Base-by-base conservation (phyloP, 1,284 basidiomycete species). In the Meripilus lineatus region DNA sequence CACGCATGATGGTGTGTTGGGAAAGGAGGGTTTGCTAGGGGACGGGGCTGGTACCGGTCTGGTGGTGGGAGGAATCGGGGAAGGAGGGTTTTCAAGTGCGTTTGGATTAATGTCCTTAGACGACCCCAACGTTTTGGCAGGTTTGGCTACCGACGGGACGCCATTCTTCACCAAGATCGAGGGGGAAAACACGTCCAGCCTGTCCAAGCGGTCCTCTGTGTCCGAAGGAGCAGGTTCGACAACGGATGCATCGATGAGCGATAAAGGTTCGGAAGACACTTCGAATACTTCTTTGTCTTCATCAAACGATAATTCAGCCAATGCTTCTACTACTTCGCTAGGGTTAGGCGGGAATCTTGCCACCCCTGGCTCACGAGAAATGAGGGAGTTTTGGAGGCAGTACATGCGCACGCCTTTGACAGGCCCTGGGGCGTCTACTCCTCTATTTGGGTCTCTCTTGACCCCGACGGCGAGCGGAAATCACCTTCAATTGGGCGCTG, bases 41-140 rank as follows among this genome's bases (percentile, higher is more conserved):
- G n/a, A 30, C 10, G 28, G n/a, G n/a, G 28, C 35, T 10, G 15
- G 18, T 10, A 23, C 35, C 21, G n/a, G n/a, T 32, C 43, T 33
- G 18, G 17, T 10, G n/a, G n/a, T n/a, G n/a, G n/a, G n/a, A n/a
- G 55, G 49, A 1, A 47, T 52, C 33, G 54, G 54, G 30, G 59
- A 73, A 49, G 72, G 69, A 34, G 74, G 75, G 3, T 79, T 87
- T 57, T 80, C 77, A 2, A 75, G 71, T 35, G 79, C 79, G 1
- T 85, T 87, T 57, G 84, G 81, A 5, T 69, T 81, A 42, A 77
- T 87, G 80, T 77, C 75, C 18, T 69, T 87, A 40, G 83, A 85
- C 47, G 83, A 86, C 54, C 75, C 78, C 2, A 73, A 72, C 46
- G 77, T 80, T 7, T 66, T 84, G 24, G 79, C 80, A 0, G 77